Conservation (phyloP, 331 rosid species). For the Stylosanthes scabra region DNA sequence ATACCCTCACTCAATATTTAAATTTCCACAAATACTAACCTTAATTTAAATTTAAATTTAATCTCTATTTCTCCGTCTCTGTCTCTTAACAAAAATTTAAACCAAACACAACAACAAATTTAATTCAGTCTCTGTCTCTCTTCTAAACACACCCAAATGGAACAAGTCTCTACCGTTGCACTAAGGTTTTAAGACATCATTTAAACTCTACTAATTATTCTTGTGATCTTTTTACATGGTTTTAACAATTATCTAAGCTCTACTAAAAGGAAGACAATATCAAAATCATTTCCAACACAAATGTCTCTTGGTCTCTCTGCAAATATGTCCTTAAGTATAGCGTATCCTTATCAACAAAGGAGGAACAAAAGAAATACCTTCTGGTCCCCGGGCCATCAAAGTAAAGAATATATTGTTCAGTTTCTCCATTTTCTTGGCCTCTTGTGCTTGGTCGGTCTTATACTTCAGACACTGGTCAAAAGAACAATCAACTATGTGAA, state of each 20-base stretch:
- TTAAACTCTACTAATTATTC: slow-evolving; percentile 25
- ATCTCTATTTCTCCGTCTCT: too few species aligned
- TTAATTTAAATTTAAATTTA: too few species aligned
- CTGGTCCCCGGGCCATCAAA: slow-evolving; percentile 96
- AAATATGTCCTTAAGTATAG: slow-evolving; percentile 28
- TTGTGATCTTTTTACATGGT: background rate
- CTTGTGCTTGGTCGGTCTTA: slow-evolving; percentile 94
- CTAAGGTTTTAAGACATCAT: background rate
- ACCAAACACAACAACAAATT: too few species aligned
- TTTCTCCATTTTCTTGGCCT: slow-evolving; percentile 90
- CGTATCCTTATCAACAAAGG: slow-evolving; percentile 31
- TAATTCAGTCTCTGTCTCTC: too few species aligned
- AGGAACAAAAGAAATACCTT: slow-evolving; percentile 57
- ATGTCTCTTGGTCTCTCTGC: slow-evolving; percentile 7
- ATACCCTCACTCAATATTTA: too few species aligned
- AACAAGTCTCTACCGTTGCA: too few species aligned
- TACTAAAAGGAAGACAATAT: too few species aligned
- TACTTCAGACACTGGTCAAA: slow-evolving; percentile 80
- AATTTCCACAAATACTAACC: too few species aligned
- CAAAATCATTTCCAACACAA: slow-evolving; percentile 29
- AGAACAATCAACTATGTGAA: slow-evolving; percentile 33
- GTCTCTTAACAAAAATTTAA: too few species aligned
- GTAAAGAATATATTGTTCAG: slow-evolving; percentile 88
- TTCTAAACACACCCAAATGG: too few species aligned
- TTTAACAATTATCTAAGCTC: slow-evolving; percentile 35